Conservation (phyloP, 352 stramenopile genomes). For the Globisporangium polare region DNA sequence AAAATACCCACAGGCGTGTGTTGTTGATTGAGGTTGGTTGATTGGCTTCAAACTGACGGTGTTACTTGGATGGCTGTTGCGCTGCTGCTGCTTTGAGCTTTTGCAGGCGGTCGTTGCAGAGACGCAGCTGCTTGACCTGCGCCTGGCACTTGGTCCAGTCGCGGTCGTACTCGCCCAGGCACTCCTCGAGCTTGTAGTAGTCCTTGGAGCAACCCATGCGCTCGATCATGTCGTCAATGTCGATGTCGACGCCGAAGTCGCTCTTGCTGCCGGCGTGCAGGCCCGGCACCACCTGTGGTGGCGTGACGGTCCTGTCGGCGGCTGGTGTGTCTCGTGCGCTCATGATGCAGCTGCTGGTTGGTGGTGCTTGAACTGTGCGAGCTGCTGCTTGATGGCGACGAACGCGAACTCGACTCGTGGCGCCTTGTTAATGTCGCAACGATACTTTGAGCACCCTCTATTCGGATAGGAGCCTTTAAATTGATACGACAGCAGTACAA, state of each 20-base stretch:
- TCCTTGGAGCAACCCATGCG: conserved; percentile 77
- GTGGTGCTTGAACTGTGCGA: not conserved
- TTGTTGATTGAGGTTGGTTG: not conserved
- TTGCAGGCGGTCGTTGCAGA: conserved; percentile 71
- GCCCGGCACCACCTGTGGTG: conserved; percentile 39
- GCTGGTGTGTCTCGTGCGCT: not conserved
- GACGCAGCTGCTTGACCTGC: conserved; percentile 73
- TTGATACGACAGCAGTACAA: not conserved
- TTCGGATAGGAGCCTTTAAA: not conserved
- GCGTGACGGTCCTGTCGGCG: not conserved
- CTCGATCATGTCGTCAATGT: conserved; percentile 85
- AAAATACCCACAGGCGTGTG: not conserved
- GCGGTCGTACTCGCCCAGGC: conserved; percentile 71
- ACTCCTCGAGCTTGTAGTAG: conserved; percentile 87
- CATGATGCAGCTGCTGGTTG: not conserved
- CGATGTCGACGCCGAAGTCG: conserved; percentile 72
- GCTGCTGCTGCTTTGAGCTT: conserved; percentile 27
- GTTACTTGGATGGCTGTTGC: not conserved
- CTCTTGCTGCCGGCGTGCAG: conserved; percentile 82
- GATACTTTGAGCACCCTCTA: not conserved
- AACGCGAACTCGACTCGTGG: not conserved
- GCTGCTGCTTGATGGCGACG: not conserved
- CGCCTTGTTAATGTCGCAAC: conserved; percentile 11
- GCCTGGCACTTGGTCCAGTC: conserved; percentile 87
- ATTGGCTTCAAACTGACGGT: not conserved